These are phyloP conservation scores for Aspergillus avenaceus DNA, from an alignment of 495 filamentous ascomycete species.

Conservation along the genomic window DNA sequence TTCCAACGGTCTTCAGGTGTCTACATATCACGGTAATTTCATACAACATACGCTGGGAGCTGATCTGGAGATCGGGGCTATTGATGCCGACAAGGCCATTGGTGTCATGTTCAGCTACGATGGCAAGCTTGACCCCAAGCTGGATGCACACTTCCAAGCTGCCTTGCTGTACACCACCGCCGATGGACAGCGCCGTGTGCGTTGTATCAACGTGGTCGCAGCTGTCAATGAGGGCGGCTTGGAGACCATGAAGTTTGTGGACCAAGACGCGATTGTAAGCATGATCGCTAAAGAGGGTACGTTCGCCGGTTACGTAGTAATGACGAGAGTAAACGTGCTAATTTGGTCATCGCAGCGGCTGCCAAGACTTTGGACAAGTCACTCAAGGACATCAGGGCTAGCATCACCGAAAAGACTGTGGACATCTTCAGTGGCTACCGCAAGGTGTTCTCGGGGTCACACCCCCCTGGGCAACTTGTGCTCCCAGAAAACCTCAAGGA, in stretches of 20 bases:
- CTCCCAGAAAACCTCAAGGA: slow-evolving; percentile 96
- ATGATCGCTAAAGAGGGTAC: slow-evolving; percentile 84
- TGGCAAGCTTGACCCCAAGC: slow-evolving; percentile 91
- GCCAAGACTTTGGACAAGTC: slow-evolving; percentile 73
- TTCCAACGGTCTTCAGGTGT: slow-evolving; percentile 92
- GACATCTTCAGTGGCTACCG: slow-evolving; percentile 93
- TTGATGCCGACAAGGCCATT: slow-evolving; percentile 92
- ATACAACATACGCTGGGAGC: slow-evolving; percentile 90
- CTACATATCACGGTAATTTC: slow-evolving; percentile 93
- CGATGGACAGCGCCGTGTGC: slow-evolving; percentile 81
- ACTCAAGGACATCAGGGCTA: slow-evolving; percentile 83
- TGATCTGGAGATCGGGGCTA: slow-evolving; percentile 88
- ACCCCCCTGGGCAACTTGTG: slow-evolving; percentile 90
- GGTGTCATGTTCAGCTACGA: slow-evolving; percentile 94
- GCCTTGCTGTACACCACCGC: slow-evolving; percentile 93
- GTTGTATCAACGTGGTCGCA: slow-evolving; percentile 90
- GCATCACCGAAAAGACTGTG: slow-evolving; percentile 85
- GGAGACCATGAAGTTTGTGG: slow-evolving; percentile 85
- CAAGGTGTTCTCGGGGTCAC: slow-evolving; percentile 79
- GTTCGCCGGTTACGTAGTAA: slow-evolving; percentile 6
- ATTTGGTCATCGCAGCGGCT: slow-evolving; percentile 48
- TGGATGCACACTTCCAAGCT: slow-evolving; percentile 97
- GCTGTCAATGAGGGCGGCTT: slow-evolving; percentile 79
- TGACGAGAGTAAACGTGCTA: not conserved
- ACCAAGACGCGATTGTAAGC: slow-evolving; percentile 87